These are phyloP conservation scores for Takakia lepidozioides DNA, from an alignment of 225 moss, liverwort and hornwort genomes.

Conservation along the genomic window DNA sequence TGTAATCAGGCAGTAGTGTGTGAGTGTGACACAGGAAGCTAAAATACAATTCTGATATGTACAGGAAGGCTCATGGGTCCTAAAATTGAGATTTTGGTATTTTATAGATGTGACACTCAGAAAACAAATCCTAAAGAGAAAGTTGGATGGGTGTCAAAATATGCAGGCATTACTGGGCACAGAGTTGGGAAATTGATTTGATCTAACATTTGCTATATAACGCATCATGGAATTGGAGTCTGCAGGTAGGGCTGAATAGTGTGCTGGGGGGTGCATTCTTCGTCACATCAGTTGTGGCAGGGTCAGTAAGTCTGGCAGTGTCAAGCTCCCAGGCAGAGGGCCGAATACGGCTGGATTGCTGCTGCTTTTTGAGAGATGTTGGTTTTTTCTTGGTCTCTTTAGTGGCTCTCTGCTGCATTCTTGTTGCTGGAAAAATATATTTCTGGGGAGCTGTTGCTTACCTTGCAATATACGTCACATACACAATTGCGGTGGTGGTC, in stretches of 20 bases:
- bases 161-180: too few species aligned
- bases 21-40: too few species aligned
- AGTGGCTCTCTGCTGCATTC: conserved; percentile 49
- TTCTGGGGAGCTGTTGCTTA: conserved; percentile 68
- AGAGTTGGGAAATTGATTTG: too few species aligned
- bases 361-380: conserved; percentile 73
- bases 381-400: conserved; percentile 74
- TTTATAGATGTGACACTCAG: too few species aligned
- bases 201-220: too few species aligned
- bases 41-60: too few species aligned
- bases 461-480: conserved; percentile 64
- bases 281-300: conserved; percentile 58
- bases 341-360: conserved; percentile 47
- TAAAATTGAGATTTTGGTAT: too few species aligned
- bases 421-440: conserved; percentile 52
- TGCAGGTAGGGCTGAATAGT: conserved; percentile 55
- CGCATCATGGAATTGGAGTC: too few species aligned
- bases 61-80: too few species aligned
- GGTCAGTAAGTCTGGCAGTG: conserved; percentile 51
- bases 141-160: too few species aligned
- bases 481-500: conserved; percentile 63
- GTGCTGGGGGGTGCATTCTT: conserved; percentile 64
- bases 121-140: too few species aligned
- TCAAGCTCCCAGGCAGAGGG: conserved; percentile 12
- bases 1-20: too few species aligned